phyloP scores from a whole-genome alignment of 192 early-diverging fungal species.

The Lobosporangium transversale region DNA sequence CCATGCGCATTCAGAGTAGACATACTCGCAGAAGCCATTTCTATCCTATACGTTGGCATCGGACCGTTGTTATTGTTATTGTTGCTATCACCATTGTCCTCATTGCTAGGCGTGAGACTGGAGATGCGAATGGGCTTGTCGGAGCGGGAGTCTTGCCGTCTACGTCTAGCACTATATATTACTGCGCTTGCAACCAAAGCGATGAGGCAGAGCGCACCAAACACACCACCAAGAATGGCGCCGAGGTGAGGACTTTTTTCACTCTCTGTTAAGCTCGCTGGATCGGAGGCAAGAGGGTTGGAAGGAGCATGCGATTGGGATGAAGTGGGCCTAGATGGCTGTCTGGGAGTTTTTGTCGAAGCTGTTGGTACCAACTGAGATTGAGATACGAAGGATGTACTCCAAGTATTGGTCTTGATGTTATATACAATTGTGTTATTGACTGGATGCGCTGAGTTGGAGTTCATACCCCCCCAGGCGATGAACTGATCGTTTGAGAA shows the following conservation, averaged over 20 bases:
- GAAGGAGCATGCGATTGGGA: background rate
- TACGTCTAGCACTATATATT: no score
- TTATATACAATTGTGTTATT: background rate
- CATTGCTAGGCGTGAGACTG: background rate
- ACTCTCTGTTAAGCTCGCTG: background rate
- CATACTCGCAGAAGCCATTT: no score
- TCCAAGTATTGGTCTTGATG: background rate
- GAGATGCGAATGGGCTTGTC: background rate
- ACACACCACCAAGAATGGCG: background rate
- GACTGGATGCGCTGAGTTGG: background rate
- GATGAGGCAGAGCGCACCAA: background rate
- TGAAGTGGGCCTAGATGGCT: background rate
- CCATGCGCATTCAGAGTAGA: no score
- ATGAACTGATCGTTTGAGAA: slow-evolving; percentile 5
- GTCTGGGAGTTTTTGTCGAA: background rate
- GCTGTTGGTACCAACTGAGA: background rate
- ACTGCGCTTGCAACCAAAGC: no score
- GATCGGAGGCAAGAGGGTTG: background rate
- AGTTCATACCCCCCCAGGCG: slow-evolving; percentile 8
- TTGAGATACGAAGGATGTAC: background rate
- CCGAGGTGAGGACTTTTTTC: background rate
- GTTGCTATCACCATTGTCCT: background rate
- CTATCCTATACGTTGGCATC: background rate
- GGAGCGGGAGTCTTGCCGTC: no score
- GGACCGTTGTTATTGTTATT: background rate